Base-by-base conservation (phyloP, 192 early-diverging fungal species). In the Gigaspora rosea region DNA sequence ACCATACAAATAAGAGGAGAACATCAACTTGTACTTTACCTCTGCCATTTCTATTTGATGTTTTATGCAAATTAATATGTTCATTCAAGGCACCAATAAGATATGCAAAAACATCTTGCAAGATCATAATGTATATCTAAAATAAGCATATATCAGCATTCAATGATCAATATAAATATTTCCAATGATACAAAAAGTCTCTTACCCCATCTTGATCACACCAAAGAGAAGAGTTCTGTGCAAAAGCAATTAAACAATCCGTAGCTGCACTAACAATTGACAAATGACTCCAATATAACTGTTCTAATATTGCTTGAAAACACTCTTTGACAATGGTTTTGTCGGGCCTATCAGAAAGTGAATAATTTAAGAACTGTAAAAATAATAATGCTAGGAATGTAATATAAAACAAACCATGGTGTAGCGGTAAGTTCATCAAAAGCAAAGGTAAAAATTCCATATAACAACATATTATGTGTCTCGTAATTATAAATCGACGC, bases 51-150 rank as follows among this genome's bases (percentile, higher is more conserved):
- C 71, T 76, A 0, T 75, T 71, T 20, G 72, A 70, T 56, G 46
- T 48, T 78, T 88, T 79, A 54, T 87, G 85, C 52, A 82, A 81
- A 48, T 88, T 85, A 15, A 95, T 59, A 68, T 93, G 92, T 15
- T 91, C 90, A 57, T 88, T 88, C 41, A 94, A 76, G 11, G 93
- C 88, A 51, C 85, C 89, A 48, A 95, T 78, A 15, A 95, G 57
- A 50, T 90, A 88, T 10, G 88, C 86, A 3, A 94, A 76, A 3
- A 95, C 83, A 61, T 85, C 88, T 77, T 89, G 83, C 1, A 88
- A 49, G 52, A 89, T 82, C 16, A 82, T 79, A 83, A 87, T 69
- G 33, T 12, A 47, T 51, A 78, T 54, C 74, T 50, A 41, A 62
- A 50, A 33, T 18, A 66, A 49, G 61, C 8, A 56, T 56, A 52